Evolutionary conservation across 805 yeast genomes (phyloP).

Genomic region (Saturnispora bothae): DNA sequence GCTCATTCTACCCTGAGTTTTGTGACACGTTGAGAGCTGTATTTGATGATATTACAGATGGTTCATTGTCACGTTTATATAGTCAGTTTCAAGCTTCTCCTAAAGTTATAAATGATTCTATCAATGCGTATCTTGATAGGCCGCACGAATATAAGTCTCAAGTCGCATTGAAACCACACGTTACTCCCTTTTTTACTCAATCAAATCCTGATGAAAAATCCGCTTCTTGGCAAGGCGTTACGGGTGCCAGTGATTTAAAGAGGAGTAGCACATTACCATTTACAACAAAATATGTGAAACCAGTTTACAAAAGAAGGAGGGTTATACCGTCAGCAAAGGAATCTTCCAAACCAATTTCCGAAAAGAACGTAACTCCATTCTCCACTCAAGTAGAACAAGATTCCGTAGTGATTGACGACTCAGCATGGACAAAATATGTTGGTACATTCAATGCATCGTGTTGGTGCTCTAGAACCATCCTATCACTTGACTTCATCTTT

Average conservation of each 20-base stretch:
- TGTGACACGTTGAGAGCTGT: conserved; percentile 29
- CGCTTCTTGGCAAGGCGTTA: too few species aligned
- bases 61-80: conserved; percentile 18
- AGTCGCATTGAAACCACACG: too few species aligned
- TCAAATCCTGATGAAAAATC: too few species aligned
- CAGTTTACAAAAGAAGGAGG: neutral
- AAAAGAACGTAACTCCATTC: neutral
- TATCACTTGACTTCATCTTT: conserved; percentile 32
- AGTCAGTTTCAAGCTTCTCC: conserved; percentile 19
- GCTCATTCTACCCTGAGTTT: too few species aligned
- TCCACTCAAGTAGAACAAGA: too few species aligned
- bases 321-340: too few species aligned
- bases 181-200: too few species aligned
- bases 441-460: conserved; percentile 54
- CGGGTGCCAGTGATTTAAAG: neutral
- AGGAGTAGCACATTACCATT: too few species aligned
- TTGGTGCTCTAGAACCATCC: conserved; percentile 63
- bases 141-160: too few species aligned
- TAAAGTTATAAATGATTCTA: conserved; percentile 29
- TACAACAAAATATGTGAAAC: too few species aligned
- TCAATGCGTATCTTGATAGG: conserved; percentile 34
- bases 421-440: conserved; percentile 30
- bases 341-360: neutral
- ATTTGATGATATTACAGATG: conserved; percentile 25
- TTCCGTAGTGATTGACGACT: neutral